phyloP scores from a whole-genome alignment of 192 early-diverging fungal species.

The Coemansia sp. region DNA sequence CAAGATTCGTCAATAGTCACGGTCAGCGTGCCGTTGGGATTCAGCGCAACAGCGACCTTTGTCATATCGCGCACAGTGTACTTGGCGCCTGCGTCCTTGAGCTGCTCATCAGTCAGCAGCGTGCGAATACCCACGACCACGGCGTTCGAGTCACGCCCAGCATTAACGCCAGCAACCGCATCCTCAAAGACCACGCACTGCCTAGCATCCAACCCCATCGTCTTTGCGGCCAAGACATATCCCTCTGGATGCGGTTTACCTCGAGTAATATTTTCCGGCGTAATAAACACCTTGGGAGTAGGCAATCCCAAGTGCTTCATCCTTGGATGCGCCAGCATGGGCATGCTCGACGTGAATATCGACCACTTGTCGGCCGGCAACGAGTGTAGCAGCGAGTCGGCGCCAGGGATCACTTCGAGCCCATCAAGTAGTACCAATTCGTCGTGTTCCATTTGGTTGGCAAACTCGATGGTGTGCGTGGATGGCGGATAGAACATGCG shows the following conservation, averaged over 20 bases:
- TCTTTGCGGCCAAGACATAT: conserved; percentile 24
- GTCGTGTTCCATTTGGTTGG: conserved; percentile 20
- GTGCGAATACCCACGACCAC: conserved; percentile 30
- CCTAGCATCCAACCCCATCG: conserved; percentile 3
- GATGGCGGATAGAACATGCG: conserved; percentile 17
- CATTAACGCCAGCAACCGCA: conserved; percentile 16
- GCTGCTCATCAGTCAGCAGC: conserved; percentile 9
- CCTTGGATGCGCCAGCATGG: conserved; percentile 22
- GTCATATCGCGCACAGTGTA: conserved; percentile 39
- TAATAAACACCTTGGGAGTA: conserved; percentile 24
- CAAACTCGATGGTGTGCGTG: conserved; percentile 26
- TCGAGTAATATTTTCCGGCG: conserved; percentile 17
- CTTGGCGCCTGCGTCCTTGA: conserved; percentile 27
- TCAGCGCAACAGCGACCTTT: conserved; percentile 4
- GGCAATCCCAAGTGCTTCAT: conserved; percentile 24
- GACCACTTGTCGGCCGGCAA: conserved; percentile 19
- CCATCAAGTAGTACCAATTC: conserved; percentile 9
- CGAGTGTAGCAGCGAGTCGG: conserved; percentile 1
- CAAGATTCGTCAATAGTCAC: conserved; percentile 20
- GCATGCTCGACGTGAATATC: conserved; percentile 41
- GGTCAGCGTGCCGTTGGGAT: conserved; percentile 5
- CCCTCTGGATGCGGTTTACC: conserved; percentile 44
- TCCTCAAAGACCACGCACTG: conserved; percentile 47
- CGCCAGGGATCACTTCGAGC: conserved; percentile 19
- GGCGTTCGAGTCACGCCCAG: conserved; percentile 14